Evolutionary conservation across 768 basidiomycete genomes (phyloP).

Genomic region (Asterophora parasitica): DNA sequence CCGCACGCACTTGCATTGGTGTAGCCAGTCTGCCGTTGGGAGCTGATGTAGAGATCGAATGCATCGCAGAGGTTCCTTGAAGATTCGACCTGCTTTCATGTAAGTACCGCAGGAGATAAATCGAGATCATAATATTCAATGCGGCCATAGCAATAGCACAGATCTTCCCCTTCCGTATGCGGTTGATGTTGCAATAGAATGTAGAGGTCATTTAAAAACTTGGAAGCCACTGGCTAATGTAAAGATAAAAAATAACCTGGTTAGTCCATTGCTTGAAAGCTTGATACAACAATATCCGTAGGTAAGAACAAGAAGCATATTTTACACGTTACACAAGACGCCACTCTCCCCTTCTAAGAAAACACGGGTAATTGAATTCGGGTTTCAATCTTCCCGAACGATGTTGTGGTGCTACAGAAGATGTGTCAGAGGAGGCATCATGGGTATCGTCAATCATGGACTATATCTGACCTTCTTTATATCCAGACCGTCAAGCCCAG

Average conservation of each 20-base stretch:
- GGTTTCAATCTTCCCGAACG: conserved; percentile 17
- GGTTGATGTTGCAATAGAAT: too few species aligned
- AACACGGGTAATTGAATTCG: not conserved
- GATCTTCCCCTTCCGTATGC: too few species aligned
- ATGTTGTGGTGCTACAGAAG: conserved; percentile 16
- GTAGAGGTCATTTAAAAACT: too few species aligned
- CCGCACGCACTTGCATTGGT: conserved; percentile 56
- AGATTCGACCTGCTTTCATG: too few species aligned
- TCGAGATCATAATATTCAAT: too few species aligned
- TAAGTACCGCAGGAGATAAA: too few species aligned
- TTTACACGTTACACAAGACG: not conserved
- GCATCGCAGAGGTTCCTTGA: conserved; percentile 39
- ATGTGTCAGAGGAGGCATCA: not conserved
- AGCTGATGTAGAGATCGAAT: conserved; percentile 59
- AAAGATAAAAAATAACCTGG: not conserved
- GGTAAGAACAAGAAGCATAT: not conserved
- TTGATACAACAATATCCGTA: not conserved
- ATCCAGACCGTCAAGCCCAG: conserved; percentile 53
- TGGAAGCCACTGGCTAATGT: not conserved
- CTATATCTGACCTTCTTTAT: conserved; percentile 26
- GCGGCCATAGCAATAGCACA: too few species aligned
- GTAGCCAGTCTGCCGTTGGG: conserved; percentile 49
- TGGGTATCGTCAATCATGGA: not conserved
- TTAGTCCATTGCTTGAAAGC: too few species aligned
- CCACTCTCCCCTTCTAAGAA: not conserved